phyloP scores from a whole-genome alignment of 768 basidiomycete species.

The Cystofilobasidium capitatum region DNA sequence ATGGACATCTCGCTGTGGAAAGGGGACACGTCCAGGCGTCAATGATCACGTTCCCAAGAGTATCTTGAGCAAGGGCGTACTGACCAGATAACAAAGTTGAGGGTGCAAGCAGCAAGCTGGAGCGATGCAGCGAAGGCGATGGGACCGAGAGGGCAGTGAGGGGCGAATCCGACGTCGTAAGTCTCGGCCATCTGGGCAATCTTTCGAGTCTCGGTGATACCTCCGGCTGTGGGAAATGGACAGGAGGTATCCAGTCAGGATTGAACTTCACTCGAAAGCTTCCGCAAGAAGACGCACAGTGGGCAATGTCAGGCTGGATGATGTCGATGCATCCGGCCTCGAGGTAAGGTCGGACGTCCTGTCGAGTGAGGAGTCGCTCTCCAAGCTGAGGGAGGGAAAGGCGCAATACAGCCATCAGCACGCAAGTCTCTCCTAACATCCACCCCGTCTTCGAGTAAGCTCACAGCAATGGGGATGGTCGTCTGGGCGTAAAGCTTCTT shows the following conservation, averaged over 20 bases:
- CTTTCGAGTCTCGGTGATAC: conserved; percentile 52
- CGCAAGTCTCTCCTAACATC: background rate
- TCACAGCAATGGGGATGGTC: conserved; percentile 54
- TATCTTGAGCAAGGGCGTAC: conserved; percentile 30
- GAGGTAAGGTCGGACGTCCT: conserved; percentile 45
- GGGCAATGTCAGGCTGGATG: conserved; percentile 55
- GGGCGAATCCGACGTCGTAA: conserved; percentile 59
- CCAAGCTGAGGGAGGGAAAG: conserved; percentile 28
- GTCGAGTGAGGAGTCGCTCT: conserved; percentile 55
- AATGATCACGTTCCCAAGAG: no score
- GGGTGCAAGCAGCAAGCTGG: conserved; percentile 52
- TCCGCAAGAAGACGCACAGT: conserved; percentile 24
- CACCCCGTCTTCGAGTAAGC: conserved; percentile 30
- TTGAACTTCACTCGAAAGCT: background rate
- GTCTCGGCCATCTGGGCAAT: conserved; percentile 55
- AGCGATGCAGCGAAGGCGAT: conserved; percentile 56
- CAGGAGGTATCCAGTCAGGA: conserved; percentile 28
- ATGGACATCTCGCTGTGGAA: conserved; percentile 26
- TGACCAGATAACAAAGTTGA: conserved; percentile 48
- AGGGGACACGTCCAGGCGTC: no score
- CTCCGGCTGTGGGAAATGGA: background rate
- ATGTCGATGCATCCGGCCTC: conserved; percentile 53
- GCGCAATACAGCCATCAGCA: background rate
- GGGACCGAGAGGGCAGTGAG: conserved; percentile 63
- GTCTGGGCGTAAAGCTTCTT: conserved; percentile 51